These are phyloP conservation scores for Polytrichum formosum DNA, from an alignment of 225 moss, liverwort and hornwort species.

Conservation along the genomic window DNA sequence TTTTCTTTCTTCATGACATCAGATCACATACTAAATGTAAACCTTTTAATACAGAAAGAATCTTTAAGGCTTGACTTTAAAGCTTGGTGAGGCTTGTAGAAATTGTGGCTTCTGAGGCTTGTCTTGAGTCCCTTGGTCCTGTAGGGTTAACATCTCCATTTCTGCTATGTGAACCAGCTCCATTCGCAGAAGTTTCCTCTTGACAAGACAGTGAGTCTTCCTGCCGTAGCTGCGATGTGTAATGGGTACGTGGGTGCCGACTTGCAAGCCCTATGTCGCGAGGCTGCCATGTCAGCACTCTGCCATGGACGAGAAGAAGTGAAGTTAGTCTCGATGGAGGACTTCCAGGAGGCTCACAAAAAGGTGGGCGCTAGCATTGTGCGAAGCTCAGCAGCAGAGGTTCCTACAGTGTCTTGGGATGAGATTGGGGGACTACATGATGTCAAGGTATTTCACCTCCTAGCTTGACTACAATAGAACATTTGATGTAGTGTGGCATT, in stretches of 20 bases:
- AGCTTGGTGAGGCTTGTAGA: no score
- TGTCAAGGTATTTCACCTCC: slow-evolving; percentile 61
- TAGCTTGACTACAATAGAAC: no score
- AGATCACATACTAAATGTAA: no score
- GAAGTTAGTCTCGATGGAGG: slow-evolving; percentile 63
- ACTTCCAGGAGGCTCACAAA: slow-evolving; percentile 75
- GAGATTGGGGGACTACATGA: slow-evolving; percentile 94
- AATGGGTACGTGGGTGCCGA: slow-evolving; percentile 98
- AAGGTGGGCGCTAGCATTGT: slow-evolving; percentile 92
- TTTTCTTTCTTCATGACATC: no score
- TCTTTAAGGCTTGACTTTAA: no score
- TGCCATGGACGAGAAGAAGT: slow-evolving; percentile 37
- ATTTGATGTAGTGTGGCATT: no score
- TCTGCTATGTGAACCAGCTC: slow-evolving; percentile 53
- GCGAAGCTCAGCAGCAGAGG: slow-evolving; percentile 75
- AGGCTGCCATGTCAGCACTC: slow-evolving; percentile 85
- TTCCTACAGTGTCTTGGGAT: slow-evolving; percentile 80
- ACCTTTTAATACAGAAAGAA: no score
- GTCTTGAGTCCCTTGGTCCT: no score
- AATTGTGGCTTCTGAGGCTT: no score
- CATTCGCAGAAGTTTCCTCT: slow-evolving; percentile 72
- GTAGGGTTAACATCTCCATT: no score
- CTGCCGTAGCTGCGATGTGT: slow-evolving; percentile 72
- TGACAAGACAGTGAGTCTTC: slow-evolving; percentile 60
- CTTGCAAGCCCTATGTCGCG: slow-evolving; percentile 89